A percentile compares a stretch with the other conserved stretches of the same genome.
These are phyloP conservation scores for Penicillium rolfsii DNA, from an alignment of 2,329 filamentous ascomycete species.

Conservation along the genomic window DNA sequence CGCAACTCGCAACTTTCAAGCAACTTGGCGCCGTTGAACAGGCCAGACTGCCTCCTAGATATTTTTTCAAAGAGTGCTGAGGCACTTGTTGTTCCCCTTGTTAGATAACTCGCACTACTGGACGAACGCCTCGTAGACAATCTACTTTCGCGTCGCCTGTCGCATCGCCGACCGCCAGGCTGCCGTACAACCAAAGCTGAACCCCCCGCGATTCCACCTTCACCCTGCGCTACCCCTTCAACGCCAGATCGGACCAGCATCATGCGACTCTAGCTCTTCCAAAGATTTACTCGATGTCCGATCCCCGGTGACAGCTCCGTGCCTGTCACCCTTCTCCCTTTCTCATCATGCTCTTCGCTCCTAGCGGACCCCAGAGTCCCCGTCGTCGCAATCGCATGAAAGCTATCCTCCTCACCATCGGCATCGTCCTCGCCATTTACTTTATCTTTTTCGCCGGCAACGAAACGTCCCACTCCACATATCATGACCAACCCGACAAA, in stretches of 20 bases:
- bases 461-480: constrained; percentile 19
- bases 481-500: constrained; percentile 20
- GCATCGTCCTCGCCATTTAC: constrained; percentile 39
- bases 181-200: constrained; percentile 1
- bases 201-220: background rate
- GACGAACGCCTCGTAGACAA: background rate
- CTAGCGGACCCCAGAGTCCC: constrained; percentile 38
- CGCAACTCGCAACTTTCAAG: background rate
- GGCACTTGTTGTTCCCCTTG: background rate
- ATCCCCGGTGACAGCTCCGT: constrained; percentile 4
- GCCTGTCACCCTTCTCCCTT: background rate
- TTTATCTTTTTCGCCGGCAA: constrained; percentile 37
- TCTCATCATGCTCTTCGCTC: constrained; percentile 38
- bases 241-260: background rate
- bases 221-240: background rate
- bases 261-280: background rate
- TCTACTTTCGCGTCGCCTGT: background rate
- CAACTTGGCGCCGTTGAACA: background rate
- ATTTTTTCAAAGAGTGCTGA: background rate
- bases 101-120: background rate
- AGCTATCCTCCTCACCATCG: constrained; percentile 39
- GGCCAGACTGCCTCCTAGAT: background rate
- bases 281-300: background rate
- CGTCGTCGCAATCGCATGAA: constrained; percentile 41
- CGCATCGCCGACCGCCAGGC: background rate